Evolutionary conservation across 352 stramenopile species (phyloP).

Genomic region (Halophytophthora batemanensis): DNA sequence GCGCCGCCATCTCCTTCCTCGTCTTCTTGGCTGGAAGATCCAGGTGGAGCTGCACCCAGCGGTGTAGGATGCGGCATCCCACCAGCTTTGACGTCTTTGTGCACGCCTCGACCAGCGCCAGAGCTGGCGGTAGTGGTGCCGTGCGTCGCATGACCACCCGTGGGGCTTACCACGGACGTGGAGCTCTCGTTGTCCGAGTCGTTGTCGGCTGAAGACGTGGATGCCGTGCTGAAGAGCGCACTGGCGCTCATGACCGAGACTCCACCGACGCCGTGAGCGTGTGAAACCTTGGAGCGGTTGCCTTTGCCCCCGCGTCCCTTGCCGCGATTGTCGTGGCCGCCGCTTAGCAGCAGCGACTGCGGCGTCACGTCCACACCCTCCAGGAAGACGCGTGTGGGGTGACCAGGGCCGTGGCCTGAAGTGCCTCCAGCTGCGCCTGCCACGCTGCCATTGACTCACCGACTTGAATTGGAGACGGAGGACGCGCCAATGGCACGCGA

Average conservation of each 20-base stretch:
- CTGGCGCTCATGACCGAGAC: slow-evolving; percentile 43
- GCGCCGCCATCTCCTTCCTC: slow-evolving; percentile 1
- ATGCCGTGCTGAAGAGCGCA: slow-evolving; percentile 49
- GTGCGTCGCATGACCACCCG: too few relatives aligned
- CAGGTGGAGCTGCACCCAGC: slow-evolving; percentile 2
- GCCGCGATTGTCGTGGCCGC: slow-evolving; percentile 4
- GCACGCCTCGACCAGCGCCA: too few relatives aligned
- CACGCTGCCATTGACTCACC: slow-evolving; percentile 50
- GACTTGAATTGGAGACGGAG: slow-evolving; percentile 65
- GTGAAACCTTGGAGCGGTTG: slow-evolving; percentile 30
- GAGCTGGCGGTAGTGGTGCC: too few relatives aligned
- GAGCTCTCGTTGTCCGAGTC: slow-evolving; percentile 43
- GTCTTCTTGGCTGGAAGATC: slow-evolving; percentile 20
- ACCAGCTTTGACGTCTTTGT: slow-evolving; percentile 16
- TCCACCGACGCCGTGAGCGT: slow-evolving; percentile 11
- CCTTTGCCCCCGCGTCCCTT: slow-evolving; percentile 22
- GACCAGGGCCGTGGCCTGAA: slow-evolving; percentile 16
- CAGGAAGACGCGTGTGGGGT: slow-evolving; percentile 59
- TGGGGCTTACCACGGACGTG: slow-evolving; percentile 8
- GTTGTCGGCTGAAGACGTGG: slow-evolving; percentile 54
- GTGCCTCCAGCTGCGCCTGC: slow-evolving; percentile 22
- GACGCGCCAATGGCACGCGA: slow-evolving; percentile 61
- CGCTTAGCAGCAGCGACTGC: slow-evolving; percentile 62
- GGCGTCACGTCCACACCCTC: slow-evolving; percentile 71
- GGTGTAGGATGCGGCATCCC: slow-evolving; percentile 4